phyloP scores from a whole-genome alignment of 208 protist species.

The Blechomonas ayalai region DNA sequence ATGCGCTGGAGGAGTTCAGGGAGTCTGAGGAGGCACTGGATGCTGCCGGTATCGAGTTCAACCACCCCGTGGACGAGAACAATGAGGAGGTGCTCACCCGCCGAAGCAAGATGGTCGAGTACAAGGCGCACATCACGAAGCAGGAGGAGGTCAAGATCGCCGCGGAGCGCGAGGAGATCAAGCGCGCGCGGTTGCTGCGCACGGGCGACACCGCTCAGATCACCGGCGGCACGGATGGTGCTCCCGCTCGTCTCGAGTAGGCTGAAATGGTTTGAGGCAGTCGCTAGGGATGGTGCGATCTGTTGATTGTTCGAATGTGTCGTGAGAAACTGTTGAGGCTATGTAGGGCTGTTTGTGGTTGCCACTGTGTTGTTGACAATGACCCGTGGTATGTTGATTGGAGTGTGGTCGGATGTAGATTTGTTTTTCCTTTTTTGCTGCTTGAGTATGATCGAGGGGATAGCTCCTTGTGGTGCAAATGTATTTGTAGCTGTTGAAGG shows the following conservation, averaged over 20 bases:
- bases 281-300: neutral
- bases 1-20: constrained; percentile 66
- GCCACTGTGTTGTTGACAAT: constrained; percentile 1
- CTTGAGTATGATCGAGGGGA: neutral
- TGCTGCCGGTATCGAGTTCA: constrained; percentile 59
- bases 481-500: constrained; percentile 6
- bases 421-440: constrained; percentile 1
- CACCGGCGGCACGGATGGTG: constrained; percentile 16
- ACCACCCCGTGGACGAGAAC: constrained; percentile 52
- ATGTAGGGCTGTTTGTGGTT: neutral
- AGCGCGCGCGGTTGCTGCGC: constrained; percentile 34
- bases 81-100: constrained; percentile 61
- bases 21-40: constrained; percentile 68
- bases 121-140: constrained; percentile 67
- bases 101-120: constrained; percentile 83
- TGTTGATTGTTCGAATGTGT: neutral
- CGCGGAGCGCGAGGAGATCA: constrained; percentile 71
- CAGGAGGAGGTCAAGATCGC: constrained; percentile 77
- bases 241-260: too few species aligned
- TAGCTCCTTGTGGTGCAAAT: neutral
- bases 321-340: neutral
- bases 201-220: constrained; percentile 24
- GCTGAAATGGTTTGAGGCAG: neutral
- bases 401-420: neutral
- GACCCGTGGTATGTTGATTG: constrained; percentile 8